These are phyloP conservation scores for Ceriops decandra DNA, from an alignment of 345 rosid genomes.

Conservation along the genomic window DNA sequence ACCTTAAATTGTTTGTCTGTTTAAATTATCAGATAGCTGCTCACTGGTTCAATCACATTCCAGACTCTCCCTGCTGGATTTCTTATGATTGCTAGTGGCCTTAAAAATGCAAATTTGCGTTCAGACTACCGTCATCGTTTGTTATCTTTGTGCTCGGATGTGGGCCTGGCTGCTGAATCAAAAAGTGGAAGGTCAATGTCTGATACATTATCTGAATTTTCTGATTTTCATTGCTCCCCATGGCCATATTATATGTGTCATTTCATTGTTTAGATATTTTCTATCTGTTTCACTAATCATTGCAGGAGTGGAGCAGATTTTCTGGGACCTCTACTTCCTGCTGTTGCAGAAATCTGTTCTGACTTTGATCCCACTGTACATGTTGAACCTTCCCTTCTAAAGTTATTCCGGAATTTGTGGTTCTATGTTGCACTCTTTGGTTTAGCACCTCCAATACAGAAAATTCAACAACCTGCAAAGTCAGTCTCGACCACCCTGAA, in stretches of 20 bases:
- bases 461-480: constrained; percentile 55
- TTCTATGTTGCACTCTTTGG: constrained; percentile 98
- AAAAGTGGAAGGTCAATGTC: constrained; percentile 77
- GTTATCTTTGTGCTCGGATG: constrained; percentile 95
- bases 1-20: constrained; percentile 14
- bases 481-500: constrained; percentile 64
- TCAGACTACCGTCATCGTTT: constrained; percentile 90
- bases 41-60: constrained; percentile 52
- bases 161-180: constrained; percentile 95
- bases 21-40: constrained; percentile 35
- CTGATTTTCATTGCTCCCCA: constrained; percentile 7
- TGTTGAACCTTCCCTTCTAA: constrained; percentile 90
- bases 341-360: constrained; percentile 95
- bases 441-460: constrained; percentile 85
- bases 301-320: constrained; percentile 98
- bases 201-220: constrained; percentile 4
- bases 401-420: constrained; percentile 97
- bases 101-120: constrained; percentile 64
- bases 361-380: constrained; percentile 84
- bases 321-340: constrained; percentile 93
- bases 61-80: constrained; percentile 99
- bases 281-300: constrained; percentile 14
- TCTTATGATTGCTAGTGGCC: constrained; percentile 82
- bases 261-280: constrained; percentile 15
- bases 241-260: neutral